Evolutionary conservation across 176 grass and related monocot genomes (phyloP), one percentile per base, ranked within the genome.

Genomic region (Aegilops tauschii): DNA sequence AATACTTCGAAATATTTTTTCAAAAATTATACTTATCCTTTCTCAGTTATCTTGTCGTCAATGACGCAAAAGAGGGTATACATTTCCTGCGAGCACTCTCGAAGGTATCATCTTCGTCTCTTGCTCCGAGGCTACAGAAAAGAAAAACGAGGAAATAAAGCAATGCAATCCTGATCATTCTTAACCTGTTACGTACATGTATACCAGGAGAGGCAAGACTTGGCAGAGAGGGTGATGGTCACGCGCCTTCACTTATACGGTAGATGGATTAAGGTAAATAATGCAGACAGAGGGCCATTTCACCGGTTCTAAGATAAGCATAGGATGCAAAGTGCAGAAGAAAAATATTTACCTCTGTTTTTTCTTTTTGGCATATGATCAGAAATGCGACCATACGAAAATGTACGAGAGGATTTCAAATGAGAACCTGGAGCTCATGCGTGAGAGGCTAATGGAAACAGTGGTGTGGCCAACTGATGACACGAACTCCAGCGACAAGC

Each of bases 211-310:
- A 91, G 89, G 80, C 97, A 94, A 78, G 94, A 96, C 34, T 77
- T 96, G 64, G 94, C 97, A 20, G 92, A 99, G 77, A 92, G 97
- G 86, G 91, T 96, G 70, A 98, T 96, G 97, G 69, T 98, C 62
- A 98, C 94, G 62, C 92, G 97, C 62, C 92, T 98, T 64, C 97
- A 96, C 84, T 81, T 98, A 5, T 98, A 98, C 83, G 50, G 92
- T 77, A 89, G 90, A 93, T 99, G 95, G 95, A 92, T 95, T 12
- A 98, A 95, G 93, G 93, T 93, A 89, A 64, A 30, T 0, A 58
- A 25, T 2, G 4, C 61, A 83, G 12, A 63, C 69, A 83, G 17
- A 65, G 0, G 65, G 23, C 69, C 13, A 61, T 29, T 73, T 12
- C 80, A 16, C 16, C 23, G 78, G 63, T 52, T 42, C 18, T 80